Base-by-base conservation (phyloP, 495 filamentous ascomycete species). In the Hypomontagnella submonticulosa region DNA sequence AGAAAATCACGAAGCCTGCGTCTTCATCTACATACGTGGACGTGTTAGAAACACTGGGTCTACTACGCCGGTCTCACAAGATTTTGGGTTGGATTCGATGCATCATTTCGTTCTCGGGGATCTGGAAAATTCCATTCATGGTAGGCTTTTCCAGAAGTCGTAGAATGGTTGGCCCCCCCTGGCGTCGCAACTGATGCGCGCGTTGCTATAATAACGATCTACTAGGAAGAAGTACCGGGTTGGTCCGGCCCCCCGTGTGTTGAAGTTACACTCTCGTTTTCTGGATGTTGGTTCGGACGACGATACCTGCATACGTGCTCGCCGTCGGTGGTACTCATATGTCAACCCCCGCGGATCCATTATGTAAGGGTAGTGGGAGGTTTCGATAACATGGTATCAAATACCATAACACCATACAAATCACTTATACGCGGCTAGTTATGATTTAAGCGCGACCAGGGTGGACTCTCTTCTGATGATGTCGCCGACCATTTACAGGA, bases 171-270 rank as follows among this genome's bases (percentile, higher is more conserved):
- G 66, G 66, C 55, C 37, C 32, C 37, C 32, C 55, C 63, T 69
- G 60, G 60, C 60, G 56, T 46, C 63, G 58, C 58, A 67, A 49
- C 47, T 59, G 51, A 62, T 54, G 57, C 62, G 58, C 41, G 47
- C 43, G 59, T 57, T 63, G 44, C 66, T 69, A 63, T 69, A 64
- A 64, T 61, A 64, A 64, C 60, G 60, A 69, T 69, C 66, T 69
- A 69, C 66, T 69, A 69, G 66, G 66, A 69, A 69, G 55, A 60
- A 60, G 66, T 69, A 69, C 66, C 66, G 66, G 66, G 66, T 69
- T 69, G 60, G 57, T 61, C 60, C 66, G 66, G 43, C 60, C 60
- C 59, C 66, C 66, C 49, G 66, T 69, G 60, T 69, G 60, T 55
- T 55, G 33, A 69, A 69, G 66, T 69, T 69, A 18, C 66, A 69